Evolutionary conservation across 768 basidiomycete species (phyloP), one percentile per base, ranked within the genome.

Genomic region (Baorangia bicolor): DNA sequence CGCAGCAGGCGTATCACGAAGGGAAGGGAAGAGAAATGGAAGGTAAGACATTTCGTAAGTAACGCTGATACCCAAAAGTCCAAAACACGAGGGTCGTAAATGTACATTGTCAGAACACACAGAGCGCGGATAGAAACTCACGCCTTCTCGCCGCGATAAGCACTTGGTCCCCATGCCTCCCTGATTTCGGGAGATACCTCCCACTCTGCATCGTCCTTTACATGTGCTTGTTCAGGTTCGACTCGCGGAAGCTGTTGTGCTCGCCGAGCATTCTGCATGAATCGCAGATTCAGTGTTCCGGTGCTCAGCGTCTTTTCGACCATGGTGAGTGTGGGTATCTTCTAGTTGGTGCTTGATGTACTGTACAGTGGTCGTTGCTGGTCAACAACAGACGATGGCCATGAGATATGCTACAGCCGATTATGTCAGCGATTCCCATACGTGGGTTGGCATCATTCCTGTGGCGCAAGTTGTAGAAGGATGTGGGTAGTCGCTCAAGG

Each of bases 201-300:
- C 87, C 87, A 88, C 64, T 85, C 75, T 0, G 78, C 83, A 48
- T 86, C 84, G 64, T 88, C 85, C 62, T 80, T 77, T 27, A 85
- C 75, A 61, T 77, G 77, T 3, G 83, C 81, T 46, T 78, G 77
- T 43, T 83, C 80, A 1, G 75, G 69, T 59, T 82, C 77, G 16
- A 79, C 78, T 53, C 76, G 75, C 25, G 79, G 74, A 16, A 80
- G 64, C 14, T 80, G 75, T 56, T 84, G 82, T 21, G 80, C 75
- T 2, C 81, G 77, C 2, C 82, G 79, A 0, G 86, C 83, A 71
- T 86, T 86, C 68, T 86, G 87, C 87, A 88, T 88, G 66, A 88
- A 88, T 2, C 81, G 80, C 41, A 89, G 76, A 61, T 82, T 81
- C 10, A 88, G 75, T 0, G 86, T 87, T 28, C 85, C 78, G 27